Percentiles rank a stretch among this genome's conserved stretches.
Evolutionary conservation across 2,329 filamentous ascomycete species (phyloP).

Genomic region (Ophidiomyces ophidiicola): DNA sequence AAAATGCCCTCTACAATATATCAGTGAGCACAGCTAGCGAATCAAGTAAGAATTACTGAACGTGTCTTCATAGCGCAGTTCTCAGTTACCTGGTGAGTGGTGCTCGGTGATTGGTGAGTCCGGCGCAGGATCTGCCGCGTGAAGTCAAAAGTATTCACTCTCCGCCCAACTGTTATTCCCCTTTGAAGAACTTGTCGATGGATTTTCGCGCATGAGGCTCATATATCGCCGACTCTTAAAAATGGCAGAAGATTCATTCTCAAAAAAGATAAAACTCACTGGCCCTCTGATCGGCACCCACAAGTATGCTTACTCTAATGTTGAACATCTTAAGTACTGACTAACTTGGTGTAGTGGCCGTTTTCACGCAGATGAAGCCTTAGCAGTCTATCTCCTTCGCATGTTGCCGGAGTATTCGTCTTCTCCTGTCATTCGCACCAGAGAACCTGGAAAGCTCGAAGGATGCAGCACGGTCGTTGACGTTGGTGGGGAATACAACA

Average conservation of each 20-base stretch:
- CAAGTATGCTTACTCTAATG: conserved; percentile 43
- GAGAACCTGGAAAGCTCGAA: conserved; percentile 64
- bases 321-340: background rate
- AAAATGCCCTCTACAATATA: too few species aligned
- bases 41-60: too few species aligned
- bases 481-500: conserved; percentile 89
- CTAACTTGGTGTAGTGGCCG: conserved; percentile 49
- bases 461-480: conserved; percentile 92
- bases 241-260: conserved; percentile 55
- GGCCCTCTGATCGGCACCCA: conserved; percentile 74
- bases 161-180: too few species aligned
- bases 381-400: conserved; percentile 91
- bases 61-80: too few species aligned
- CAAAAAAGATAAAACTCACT: conserved; percentile 75
- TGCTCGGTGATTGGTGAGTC: too few species aligned
- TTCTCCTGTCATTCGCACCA: conserved; percentile 69
- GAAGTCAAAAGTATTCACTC: too few species aligned
- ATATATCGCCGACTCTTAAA: conserved; percentile 35
- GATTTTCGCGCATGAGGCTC: conserved; percentile 15
- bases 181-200: background rate
- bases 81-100: too few species aligned
- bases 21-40: too few species aligned
- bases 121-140: too few species aligned
- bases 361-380: conserved; percentile 97
- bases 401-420: conserved; percentile 67